Evolutionary conservation across 2,329 filamentous ascomycete species (phyloP).

Genomic region (Gnomoniopsis smithogilvyi): DNA sequence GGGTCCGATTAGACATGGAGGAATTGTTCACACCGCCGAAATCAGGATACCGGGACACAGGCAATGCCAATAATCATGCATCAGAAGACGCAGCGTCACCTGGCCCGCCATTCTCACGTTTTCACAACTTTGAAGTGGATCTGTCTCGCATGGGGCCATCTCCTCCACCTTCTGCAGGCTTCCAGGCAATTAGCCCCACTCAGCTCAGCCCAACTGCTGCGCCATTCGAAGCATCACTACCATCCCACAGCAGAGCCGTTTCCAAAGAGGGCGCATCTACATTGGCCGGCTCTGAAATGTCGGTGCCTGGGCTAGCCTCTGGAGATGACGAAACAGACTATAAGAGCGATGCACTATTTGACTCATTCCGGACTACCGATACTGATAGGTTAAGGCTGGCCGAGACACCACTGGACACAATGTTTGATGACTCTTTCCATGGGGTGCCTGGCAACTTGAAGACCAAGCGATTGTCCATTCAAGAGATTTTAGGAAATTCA

Average conservation of each 20-base stretch:
- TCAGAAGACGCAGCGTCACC: conserved; percentile 43
- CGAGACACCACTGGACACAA: conserved; percentile 71
- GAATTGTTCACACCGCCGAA: conserved; percentile 25
- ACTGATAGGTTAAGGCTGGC: conserved; percentile 64
- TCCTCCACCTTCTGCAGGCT: conserved; percentile 35
- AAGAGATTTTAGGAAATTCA: conserved; percentile 53
- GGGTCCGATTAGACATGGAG: conserved; percentile 25
- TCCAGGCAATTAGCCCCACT: conserved; percentile 37
- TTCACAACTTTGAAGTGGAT: conserved; percentile 55
- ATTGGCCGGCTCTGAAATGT: conserved; percentile 67
- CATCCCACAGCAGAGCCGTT: conserved; percentile 37
- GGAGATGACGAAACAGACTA: conserved; percentile 75
- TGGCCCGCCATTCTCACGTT: conserved; percentile 49
- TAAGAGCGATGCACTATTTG: conserved; percentile 73
- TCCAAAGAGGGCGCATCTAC: conserved; percentile 58
- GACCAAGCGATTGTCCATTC: conserved; percentile 54
- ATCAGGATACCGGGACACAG: conserved; percentile 25
- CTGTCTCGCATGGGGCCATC: conserved; percentile 42
- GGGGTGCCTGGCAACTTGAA: conserved; percentile 51
- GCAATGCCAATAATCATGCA: conserved; percentile 25
- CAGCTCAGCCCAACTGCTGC: conserved; percentile 37
- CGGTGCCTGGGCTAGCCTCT: conserved; percentile 61
- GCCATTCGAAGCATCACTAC: conserved; percentile 24
- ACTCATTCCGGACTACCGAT: conserved; percentile 69
- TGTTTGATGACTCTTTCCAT: conserved; percentile 76